Percentiles rank a stretch among this genome's conserved stretches.
phyloP scores from a whole-genome alignment of 1,284 basidiomycete genomes.

The Cutaneotrichosporon arboriforme region DNA sequence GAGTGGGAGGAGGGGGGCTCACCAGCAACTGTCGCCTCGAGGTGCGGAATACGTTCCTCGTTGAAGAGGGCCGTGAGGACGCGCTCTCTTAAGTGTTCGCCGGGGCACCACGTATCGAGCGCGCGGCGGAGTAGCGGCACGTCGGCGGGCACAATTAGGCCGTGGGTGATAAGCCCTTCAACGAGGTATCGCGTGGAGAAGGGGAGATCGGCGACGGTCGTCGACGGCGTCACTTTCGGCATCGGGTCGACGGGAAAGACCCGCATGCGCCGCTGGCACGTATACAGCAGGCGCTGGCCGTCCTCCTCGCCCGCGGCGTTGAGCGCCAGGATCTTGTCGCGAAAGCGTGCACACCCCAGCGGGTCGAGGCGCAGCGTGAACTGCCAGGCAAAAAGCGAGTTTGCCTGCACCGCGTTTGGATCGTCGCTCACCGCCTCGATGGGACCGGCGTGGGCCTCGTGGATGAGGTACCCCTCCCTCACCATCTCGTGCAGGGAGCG shows the following conservation, averaged over 20 bases:
- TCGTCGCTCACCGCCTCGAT: slow-evolving; percentile 11
- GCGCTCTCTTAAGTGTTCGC: slow-evolving; percentile 8
- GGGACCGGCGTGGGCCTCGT: slow-evolving; percentile 20
- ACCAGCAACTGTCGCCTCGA: neutral
- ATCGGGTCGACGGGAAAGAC: slow-evolving; percentile 3
- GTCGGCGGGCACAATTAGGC: slow-evolving; percentile 21
- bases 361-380: slow-evolving; percentile 14
- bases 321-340: slow-evolving; percentile 7
- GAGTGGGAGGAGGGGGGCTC: neutral
- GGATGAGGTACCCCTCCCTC: slow-evolving; percentile 15
- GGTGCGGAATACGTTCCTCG: slow-evolving; percentile 17
- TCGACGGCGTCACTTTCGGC: neutral
- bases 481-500: slow-evolving; percentile 14
- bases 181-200: slow-evolving; percentile 25
- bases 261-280: neutral
- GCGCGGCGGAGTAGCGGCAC: slow-evolving; percentile 10
- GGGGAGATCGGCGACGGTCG: neutral
- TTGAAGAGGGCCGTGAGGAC: slow-evolving; percentile 24
- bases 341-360: neutral
- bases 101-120: slow-evolving; percentile 5
- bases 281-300: slow-evolving; percentile 5
- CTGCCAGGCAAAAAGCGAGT: slow-evolving; percentile 18
- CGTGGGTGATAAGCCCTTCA: slow-evolving; percentile 26
- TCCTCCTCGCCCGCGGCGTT: slow-evolving; percentile 5
- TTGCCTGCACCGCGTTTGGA: slow-evolving; percentile 6